Percentiles rank a stretch among this genome's conserved stretches.
Evolutionary conservation across 2,329 filamentous ascomycete species (phyloP).

Genomic region (Eutypa lata): DNA sequence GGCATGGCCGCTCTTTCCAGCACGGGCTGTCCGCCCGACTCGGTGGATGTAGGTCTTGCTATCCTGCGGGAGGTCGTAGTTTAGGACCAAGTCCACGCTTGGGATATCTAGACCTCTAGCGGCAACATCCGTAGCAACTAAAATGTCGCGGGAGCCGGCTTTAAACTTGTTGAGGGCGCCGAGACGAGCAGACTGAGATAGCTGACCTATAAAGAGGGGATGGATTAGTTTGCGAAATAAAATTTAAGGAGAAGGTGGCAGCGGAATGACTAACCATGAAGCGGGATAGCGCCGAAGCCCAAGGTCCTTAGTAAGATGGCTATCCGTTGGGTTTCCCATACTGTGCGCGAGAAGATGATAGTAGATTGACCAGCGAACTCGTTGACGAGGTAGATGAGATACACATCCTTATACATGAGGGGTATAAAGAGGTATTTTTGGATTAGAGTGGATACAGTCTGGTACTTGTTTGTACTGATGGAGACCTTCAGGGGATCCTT

Average conservation of each 20-base stretch:
- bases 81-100: conserved; percentile 82
- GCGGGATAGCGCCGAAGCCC: conserved; percentile 85
- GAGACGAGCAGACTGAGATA: conserved; percentile 82
- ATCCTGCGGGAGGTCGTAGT: conserved; percentile 80
- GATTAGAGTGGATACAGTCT: conserved; percentile 84
- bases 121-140: conserved; percentile 92
- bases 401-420: conserved; percentile 83
- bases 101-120: conserved; percentile 91
- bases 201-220: conserved; percentile 50
- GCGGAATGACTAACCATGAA: conserved; percentile 57
- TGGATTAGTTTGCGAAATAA: too few species aligned
- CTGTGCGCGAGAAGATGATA: conserved; percentile 90
- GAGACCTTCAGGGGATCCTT: conserved; percentile 80
- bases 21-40: conserved; percentile 83
- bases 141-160: conserved; percentile 73
- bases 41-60: conserved; percentile 90
- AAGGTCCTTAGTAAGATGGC: conserved; percentile 79
- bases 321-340: conserved; percentile 84
- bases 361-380: conserved; percentile 81
- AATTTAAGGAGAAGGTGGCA: background rate
- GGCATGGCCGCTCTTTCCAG: conserved; percentile 79
- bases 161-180: conserved; percentile 91
- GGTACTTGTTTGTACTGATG: conserved; percentile 79
- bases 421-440: conserved; percentile 87
- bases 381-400: conserved; percentile 81